Evolutionary conservation across 495 filamentous ascomycete genomes (phyloP).

Genomic region (Thermochaetoides thermophila): DNA sequence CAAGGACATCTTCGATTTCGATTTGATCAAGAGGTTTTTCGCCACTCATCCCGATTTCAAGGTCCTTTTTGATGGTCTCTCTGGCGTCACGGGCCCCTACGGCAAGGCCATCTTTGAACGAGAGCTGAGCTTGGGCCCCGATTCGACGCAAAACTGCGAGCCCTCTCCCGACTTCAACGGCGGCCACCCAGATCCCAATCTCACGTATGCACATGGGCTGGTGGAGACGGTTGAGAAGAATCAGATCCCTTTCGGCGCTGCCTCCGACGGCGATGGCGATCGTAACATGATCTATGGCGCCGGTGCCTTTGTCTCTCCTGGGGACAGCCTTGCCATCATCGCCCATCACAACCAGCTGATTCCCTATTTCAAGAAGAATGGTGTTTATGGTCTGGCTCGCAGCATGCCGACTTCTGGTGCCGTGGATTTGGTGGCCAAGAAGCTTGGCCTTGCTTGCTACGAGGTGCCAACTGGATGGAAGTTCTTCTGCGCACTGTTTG

Average conservation of each 20-base stretch:
- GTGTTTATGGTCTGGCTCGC: slow-evolving; percentile 85
- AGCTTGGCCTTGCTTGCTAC: slow-evolving; percentile 81
- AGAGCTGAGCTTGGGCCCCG: slow-evolving; percentile 63
- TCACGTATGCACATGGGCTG: slow-evolving; percentile 93
- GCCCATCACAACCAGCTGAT: slow-evolving; percentile 90
- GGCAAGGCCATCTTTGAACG: slow-evolving; percentile 87
- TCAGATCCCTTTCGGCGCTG: slow-evolving; percentile 86
- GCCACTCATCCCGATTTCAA: slow-evolving; percentile 78
- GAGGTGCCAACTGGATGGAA: slow-evolving; percentile 99
- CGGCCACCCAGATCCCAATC: slow-evolving; percentile 93
- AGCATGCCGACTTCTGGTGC: slow-evolving; percentile 95
- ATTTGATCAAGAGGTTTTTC: slow-evolving; percentile 87
- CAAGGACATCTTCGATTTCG: slow-evolving; percentile 96
- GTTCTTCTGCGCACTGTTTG: slow-evolving; percentile 98
- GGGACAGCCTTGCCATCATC: slow-evolving; percentile 94
- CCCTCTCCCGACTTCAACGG: slow-evolving; percentile 90
- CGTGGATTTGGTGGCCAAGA: slow-evolving; percentile 87
- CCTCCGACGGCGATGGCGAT: slow-evolving; percentile 92
- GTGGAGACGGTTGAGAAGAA: slow-evolving; percentile 88
- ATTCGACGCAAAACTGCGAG: slow-evolving; percentile 83
- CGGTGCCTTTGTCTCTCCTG: slow-evolving; percentile 89
- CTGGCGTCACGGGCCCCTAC: slow-evolving; percentile 91
- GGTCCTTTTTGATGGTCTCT: slow-evolving; percentile 86
- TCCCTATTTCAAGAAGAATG: slow-evolving; percentile 94
- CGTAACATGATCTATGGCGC: slow-evolving; percentile 99